Conservation (phyloP, 768 basidiomycete species). For the Kwoniella dendrophila region DNA sequence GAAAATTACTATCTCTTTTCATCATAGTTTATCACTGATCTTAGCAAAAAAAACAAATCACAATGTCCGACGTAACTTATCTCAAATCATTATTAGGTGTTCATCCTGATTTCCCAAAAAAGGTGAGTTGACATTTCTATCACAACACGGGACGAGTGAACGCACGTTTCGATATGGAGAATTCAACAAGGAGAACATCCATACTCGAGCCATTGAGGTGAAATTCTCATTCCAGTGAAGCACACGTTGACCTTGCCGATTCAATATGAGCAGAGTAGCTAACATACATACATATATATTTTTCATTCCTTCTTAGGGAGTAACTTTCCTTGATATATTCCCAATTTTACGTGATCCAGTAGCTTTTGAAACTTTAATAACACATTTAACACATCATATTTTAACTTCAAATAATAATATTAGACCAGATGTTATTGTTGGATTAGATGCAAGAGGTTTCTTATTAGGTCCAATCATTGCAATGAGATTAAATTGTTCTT, state of each 20-base stretch:
- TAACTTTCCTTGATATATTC: conserved; percentile 91
- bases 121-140: too few relatives aligned
- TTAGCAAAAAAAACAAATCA: not conserved
- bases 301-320: conserved; percentile 63
- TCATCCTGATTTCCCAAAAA: conserved; percentile 76
- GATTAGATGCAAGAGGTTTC: conserved; percentile 94
- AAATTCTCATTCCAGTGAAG: conserved; percentile 7
- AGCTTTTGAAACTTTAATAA: conserved; percentile 86
- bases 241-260: not conserved
- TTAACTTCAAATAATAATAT: conserved; percentile 63
- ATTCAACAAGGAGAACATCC: too few relatives aligned
- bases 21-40: not conserved
- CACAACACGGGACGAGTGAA: too few relatives aligned
- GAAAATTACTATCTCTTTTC: too few relatives aligned
- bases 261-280: too few relatives aligned
- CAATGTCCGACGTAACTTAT: conserved; percentile 26
- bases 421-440: conserved; percentile 77
- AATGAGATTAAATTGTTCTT: conserved; percentile 83
- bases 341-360: conserved; percentile 84
- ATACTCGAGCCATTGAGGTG: too few relatives aligned
- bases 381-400: conserved; percentile 82
- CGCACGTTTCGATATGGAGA: too few relatives aligned
- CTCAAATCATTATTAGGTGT: conserved; percentile 34
- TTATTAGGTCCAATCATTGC: conserved; percentile 91
- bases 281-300: not conserved